A percentile compares a stretch with the other conserved stretches of the same genome.
These are phyloP conservation scores for Tribonema minus DNA, from an alignment of 108 stramenopile genomes.

Conservation along the genomic window DNA sequence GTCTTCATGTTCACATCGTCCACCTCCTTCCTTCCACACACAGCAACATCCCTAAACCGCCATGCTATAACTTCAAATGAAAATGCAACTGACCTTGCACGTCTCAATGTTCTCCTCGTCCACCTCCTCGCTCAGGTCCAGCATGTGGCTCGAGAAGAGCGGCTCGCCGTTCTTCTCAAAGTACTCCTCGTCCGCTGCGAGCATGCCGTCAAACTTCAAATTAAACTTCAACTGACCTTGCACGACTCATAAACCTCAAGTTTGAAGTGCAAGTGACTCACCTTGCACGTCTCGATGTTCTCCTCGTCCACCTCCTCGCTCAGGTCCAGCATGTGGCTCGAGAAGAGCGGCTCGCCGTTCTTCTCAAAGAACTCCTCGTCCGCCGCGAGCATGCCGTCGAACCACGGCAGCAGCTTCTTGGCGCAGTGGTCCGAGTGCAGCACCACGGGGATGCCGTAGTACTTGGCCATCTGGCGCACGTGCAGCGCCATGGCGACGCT, in stretches of 20 bases:
- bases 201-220: conserved; percentile 88
- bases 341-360: conserved; percentile 84
- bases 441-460: conserved; percentile 87
- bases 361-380: conserved; percentile 77
- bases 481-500: conserved; percentile 82
- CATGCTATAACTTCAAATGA: conserved; percentile 81
- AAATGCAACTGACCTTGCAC: conserved; percentile 83
- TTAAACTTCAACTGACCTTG: too few species aligned
- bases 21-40: too few species aligned
- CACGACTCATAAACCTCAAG: too few species aligned
- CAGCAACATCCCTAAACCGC: too few species aligned
- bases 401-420: conserved; percentile 89
- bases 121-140: conserved; percentile 90
- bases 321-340: conserved; percentile 93
- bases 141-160: conserved; percentile 91
- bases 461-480: conserved; percentile 85
- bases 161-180: conserved; percentile 73
- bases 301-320: conserved; percentile 93
- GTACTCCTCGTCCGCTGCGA: conserved; percentile 80
- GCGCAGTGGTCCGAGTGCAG: conserved; percentile 95
- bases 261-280: too few species aligned
- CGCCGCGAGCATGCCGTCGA: conserved; percentile 84
- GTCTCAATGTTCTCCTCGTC: conserved; percentile 93
- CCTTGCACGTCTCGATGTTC: conserved; percentile 92
- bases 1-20: too few species aligned